These are phyloP conservation scores for Saksenaea oblongispora DNA, from an alignment of 371 early-diverging fungal species.

Conservation along the genomic window DNA sequence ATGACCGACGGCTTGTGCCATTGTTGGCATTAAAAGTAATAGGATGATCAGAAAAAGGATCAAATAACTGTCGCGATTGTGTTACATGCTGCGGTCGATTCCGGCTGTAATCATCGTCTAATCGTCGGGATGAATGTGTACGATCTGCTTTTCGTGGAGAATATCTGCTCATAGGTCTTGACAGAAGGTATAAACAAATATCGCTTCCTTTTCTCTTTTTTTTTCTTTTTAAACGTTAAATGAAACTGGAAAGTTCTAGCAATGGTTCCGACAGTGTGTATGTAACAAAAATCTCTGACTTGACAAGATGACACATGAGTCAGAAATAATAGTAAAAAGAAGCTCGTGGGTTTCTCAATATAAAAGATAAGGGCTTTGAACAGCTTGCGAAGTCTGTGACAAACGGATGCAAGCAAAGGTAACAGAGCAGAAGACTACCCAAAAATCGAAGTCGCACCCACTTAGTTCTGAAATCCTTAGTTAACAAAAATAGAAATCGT, in stretches of 20 bases:
- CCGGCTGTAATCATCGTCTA: not conserved
- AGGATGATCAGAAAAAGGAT: constrained; percentile 43
- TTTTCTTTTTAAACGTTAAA: not conserved
- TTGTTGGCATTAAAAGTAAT: constrained; percentile 29
- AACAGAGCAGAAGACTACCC: too few species aligned
- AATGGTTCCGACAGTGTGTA: constrained; percentile 33
- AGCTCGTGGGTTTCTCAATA: not conserved
- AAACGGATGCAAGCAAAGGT: too few species aligned
- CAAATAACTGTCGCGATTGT: constrained; percentile 28
- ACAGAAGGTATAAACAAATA: not conserved
- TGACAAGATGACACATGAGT: constrained; percentile 5
- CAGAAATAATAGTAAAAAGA: not conserved
- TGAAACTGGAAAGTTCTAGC: constrained; percentile 39
- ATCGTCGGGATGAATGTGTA: not conserved
- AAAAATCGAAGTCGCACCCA: too few species aligned
- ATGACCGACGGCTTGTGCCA: constrained; percentile 9
- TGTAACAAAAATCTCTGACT: constrained; percentile 21
- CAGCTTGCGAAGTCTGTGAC: too few species aligned
- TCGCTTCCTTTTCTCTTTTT: not conserved
- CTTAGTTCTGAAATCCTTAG: too few species aligned
- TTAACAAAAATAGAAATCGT: too few species aligned
- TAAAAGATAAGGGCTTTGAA: too few species aligned
- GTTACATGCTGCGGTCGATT: not conserved
- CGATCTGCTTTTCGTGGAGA: not conserved
- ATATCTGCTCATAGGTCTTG: constrained; percentile 1